Evolutionary conservation across 352 stramenopile species (phyloP).

Genomic region (Globisporangium nagaii): DNA sequence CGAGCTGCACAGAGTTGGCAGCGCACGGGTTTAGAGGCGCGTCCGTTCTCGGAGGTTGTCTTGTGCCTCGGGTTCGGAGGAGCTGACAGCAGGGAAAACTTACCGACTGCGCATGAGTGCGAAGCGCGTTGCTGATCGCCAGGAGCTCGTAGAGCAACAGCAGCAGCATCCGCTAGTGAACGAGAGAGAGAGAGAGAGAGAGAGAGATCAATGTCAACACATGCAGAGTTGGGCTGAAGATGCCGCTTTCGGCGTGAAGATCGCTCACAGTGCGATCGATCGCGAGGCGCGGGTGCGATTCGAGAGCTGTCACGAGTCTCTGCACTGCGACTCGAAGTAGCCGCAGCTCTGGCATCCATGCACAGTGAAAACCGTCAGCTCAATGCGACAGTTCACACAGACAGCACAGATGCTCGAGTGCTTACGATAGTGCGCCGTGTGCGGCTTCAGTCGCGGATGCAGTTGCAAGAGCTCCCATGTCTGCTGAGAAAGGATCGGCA

Average conservation of each 20-base stretch:
- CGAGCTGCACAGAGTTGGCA: slow-evolving; percentile 1
- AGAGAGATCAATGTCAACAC: not conserved
- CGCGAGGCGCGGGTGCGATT: not conserved
- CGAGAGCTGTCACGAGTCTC: not conserved
- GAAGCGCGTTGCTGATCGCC: slow-evolving; percentile 18
- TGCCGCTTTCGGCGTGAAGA: not conserved
- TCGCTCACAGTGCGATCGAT: slow-evolving; percentile 3
- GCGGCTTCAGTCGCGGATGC: slow-evolving; percentile 11
- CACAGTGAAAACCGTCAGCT: not conserved
- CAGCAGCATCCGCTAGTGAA: slow-evolving; percentile 1
- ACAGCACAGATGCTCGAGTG: not conserved
- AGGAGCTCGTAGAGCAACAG: slow-evolving; percentile 21
- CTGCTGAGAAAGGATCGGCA: not conserved
- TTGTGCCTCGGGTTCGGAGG: not conserved
- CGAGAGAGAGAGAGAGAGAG: not conserved
- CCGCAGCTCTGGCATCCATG: not conserved
- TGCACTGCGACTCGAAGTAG: not conserved
- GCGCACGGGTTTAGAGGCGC: no score
- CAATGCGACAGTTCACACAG: not conserved
- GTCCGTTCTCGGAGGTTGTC: no score
- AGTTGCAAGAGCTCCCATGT: slow-evolving; percentile 17
- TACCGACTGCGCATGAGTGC: slow-evolving; percentile 18
- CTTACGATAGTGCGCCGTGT: slow-evolving; percentile 14
- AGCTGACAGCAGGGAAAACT: not conserved
- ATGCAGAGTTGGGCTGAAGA: not conserved